Evolutionary conservation across 2,329 filamentous ascomycete genomes (phyloP), one percentile per base, ranked within the genome.

Genomic region (Colletotrichum theobromicola): DNA sequence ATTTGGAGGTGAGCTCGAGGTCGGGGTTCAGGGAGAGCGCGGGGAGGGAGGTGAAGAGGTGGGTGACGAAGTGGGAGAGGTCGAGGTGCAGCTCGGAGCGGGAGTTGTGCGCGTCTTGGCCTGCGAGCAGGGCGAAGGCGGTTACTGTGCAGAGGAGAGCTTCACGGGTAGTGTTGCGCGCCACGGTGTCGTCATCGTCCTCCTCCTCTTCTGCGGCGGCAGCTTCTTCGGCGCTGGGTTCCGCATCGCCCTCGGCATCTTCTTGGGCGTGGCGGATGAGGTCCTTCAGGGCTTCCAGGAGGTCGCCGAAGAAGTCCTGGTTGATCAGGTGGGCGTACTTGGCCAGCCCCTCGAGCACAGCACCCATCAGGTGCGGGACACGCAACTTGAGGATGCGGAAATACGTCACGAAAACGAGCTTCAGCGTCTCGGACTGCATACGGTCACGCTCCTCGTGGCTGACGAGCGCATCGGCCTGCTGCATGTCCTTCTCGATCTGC

Each of bases 311-410:
- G 87, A 99, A 98, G 82, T 99, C 95, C 81, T 99, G 95, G 86
- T 99, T 99, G 88, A 99, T 99, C 74, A 99, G 90, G 82, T 98
- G 97, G 5, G 96, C 93, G 82, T 98, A 99, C 81, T 95, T 95
- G 65, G 96, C 96, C 26, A 99, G 87, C 32, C 97, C 97, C 86
- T 98, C 97, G 7, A 99, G 90, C 0, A 98, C 96, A 16, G 96
- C 96, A n/a, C 97, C 97, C 95, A 98, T 98, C 21, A 99, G 90
- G 77, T 94, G 92, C 16, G 95, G 93, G 28, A 92, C 90, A 30
- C 95, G 92, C 68, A 92, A 89, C 86, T 98, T 98, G 57, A 99
- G 87, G 69, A 98, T 96, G 67, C 96, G 93, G 84, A 99, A 98
- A 86, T 99, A 99, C 3, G 93, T 94, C 18, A 94, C 94, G 82